Evolutionary conservation across 805 yeast genomes (phyloP).

Genomic region (Saccharomycopsis schoenii): DNA sequence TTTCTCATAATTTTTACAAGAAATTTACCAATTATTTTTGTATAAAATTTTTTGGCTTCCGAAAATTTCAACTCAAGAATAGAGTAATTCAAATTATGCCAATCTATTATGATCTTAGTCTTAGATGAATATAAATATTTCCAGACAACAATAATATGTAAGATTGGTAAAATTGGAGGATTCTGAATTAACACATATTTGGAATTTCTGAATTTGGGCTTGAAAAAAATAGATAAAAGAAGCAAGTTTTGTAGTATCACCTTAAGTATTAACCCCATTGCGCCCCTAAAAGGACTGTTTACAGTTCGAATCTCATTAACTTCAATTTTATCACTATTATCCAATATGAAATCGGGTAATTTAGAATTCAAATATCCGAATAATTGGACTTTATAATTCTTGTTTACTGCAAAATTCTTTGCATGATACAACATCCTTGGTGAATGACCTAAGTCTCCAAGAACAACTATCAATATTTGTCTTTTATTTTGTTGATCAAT

Average conservation of each 20-base stretch:
- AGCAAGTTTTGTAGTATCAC: slow-evolving; percentile 44
- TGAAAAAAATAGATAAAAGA: slow-evolving; percentile 39
- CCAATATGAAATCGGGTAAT: slow-evolving; percentile 38
- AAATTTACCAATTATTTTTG: not conserved
- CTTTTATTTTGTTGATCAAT: slow-evolving; percentile 24
- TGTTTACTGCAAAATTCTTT: slow-evolving; percentile 48
- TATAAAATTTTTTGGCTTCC: slow-evolving; percentile 20
- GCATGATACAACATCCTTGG: slow-evolving; percentile 95
- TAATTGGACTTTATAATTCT: slow-evolving; percentile 66
- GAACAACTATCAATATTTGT: slow-evolving; percentile 66
- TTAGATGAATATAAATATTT: slow-evolving; percentile 39
- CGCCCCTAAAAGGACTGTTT: slow-evolving; percentile 2
- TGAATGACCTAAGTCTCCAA: slow-evolving; percentile 92
- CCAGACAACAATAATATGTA: slow-evolving; percentile 52
- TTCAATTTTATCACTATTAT: not conserved
- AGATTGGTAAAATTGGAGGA: slow-evolving; percentile 86
- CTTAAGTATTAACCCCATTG: slow-evolving; percentile 31
- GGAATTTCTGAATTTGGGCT: slow-evolving; percentile 40
- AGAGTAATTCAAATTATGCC: slow-evolving; percentile 92
- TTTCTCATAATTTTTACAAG: slow-evolving; percentile 47
- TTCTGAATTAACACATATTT: slow-evolving; percentile 71
- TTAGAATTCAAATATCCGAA: slow-evolving; percentile 70
- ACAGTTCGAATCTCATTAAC: slow-evolving; percentile 5
- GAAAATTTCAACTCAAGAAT: slow-evolving; percentile 60
- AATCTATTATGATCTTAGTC: slow-evolving; percentile 69